Evolutionary conservation across 2,329 filamentous ascomycete genomes (phyloP), one percentile per base, ranked within the genome.

Genomic region (Hypocrella siamensis): DNA sequence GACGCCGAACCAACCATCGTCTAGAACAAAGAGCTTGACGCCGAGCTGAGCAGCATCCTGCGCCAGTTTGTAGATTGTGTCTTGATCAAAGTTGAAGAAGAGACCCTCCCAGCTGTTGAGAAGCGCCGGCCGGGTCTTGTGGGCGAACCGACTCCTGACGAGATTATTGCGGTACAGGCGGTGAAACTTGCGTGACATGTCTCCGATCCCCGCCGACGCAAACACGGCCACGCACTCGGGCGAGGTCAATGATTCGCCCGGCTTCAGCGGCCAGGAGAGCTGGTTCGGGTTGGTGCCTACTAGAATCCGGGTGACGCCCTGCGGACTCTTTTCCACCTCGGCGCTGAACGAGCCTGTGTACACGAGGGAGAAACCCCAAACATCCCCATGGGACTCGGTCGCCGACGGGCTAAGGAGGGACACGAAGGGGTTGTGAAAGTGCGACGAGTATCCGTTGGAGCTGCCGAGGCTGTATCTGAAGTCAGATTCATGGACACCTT

Each of bases 61-160:
- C 0, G 72, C 71, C 0, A 78, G 54, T 0, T 56, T 53, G 19
- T 70, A 63, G 19, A 78, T 61, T 1, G 59, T 65, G 9, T 56
- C 63, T 30, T 69, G 53, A 40, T 77, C 70, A 46, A 63, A 69
- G 38, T 73, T 49, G 40, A 73, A 75, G 12, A 59, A 59, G 0
- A 76, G 53, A 0, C 71, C 73, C 44, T 78, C 74, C 74, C 74
- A 79, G 22, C 70, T 75, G 46, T 78, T 79, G 17, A 78, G 58
- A 28, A 78, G 48, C 0, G 65, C 56, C 0, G 71, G 74, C 1
- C 63, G 63, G 9, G 59, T 59, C 40, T 61, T 49, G 8, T 56
- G 53, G 8, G 61, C 70, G 37, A 65, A 63, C 36, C 70, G 64
- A 47, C 65, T 66, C 42, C 64, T 54, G 37, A 75, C 69, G 31